Evolutionary conservation across 2,329 filamentous ascomycete species (phyloP).

Genomic region (Ceratocystis huliohia): DNA sequence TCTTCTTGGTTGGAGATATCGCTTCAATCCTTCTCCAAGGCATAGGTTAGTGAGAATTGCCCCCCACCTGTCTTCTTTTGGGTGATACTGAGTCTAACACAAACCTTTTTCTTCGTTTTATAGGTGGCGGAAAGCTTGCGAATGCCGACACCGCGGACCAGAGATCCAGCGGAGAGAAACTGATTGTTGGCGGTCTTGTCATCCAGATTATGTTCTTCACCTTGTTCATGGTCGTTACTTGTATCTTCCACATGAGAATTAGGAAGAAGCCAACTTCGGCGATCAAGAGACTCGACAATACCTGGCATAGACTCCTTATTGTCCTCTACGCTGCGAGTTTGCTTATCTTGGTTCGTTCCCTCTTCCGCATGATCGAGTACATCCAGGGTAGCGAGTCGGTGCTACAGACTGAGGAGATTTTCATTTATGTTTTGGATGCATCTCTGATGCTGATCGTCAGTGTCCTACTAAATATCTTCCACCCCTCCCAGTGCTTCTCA

Average conservation of each 20-base stretch:
- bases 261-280: constrained; percentile 22
- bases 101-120: constrained; percentile 36
- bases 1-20: constrained; percentile 44
- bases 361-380: constrained; percentile 40
- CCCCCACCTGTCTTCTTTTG: background rate
- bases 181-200: constrained; percentile 41
- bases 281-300: constrained; percentile 20
- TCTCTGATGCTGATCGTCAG: constrained; percentile 28
- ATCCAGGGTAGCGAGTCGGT: constrained; percentile 32
- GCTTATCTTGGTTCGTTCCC: constrained; percentile 35
- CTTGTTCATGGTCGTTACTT: constrained; percentile 37
- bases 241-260: constrained; percentile 33
- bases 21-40: constrained; percentile 24
- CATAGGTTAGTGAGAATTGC: background rate
- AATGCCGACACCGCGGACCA: background rate
- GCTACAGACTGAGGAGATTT: constrained; percentile 32
- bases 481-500: background rate
- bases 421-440: constrained; percentile 35
- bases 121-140: constrained; percentile 34
- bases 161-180: constrained; percentile 30
- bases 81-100: constrained; percentile 19
- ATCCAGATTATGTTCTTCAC: constrained; percentile 42
- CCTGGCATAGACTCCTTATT: constrained; percentile 27
- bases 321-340: constrained; percentile 28
- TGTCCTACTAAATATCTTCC: background rate